phyloP scores from a whole-genome alignment of 192 early-diverging fungal genomes.

The Entomortierella lignicola region DNA sequence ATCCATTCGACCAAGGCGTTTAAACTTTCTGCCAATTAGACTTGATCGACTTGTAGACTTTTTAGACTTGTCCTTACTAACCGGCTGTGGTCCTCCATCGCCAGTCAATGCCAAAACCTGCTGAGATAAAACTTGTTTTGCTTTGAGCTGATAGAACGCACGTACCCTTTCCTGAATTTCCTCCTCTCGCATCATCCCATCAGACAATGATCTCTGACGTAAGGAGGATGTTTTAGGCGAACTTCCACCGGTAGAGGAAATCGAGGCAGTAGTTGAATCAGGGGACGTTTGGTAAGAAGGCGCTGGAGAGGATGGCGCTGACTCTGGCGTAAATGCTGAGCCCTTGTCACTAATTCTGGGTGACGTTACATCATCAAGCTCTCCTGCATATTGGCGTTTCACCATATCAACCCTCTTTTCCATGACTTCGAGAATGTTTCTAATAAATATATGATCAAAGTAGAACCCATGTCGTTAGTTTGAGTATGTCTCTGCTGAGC shows the following conservation, averaged over 20 bases:
- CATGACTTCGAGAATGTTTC: slow-evolving; percentile 55
- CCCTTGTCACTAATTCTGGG: slow-evolving; percentile 26
- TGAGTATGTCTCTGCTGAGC: neutral
- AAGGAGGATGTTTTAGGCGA: slow-evolving; percentile 7
- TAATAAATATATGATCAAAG: neutral
- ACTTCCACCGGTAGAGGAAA: slow-evolving; percentile 1
- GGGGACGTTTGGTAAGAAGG: neutral
- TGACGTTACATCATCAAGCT: slow-evolving; percentile 25
- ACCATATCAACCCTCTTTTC: slow-evolving; percentile 50
- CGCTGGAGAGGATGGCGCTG: slow-evolving; percentile 28
- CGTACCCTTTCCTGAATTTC: slow-evolving; percentile 23
- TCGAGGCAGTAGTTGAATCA: neutral
- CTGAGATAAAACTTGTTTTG: slow-evolving; percentile 33
- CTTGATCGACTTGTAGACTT: slow-evolving; percentile 42
- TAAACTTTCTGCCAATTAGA: slow-evolving; percentile 37
- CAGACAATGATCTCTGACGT: slow-evolving; percentile 21
- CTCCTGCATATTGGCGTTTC: slow-evolving; percentile 47
- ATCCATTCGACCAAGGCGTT: slow-evolving; percentile 32
- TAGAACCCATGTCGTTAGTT: neutral
- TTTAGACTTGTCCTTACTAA: slow-evolving; percentile 29
- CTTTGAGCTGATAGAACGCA: slow-evolving; percentile 46
- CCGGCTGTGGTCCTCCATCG: slow-evolving; percentile 7
- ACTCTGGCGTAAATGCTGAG: slow-evolving; percentile 12
- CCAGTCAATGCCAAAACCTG: slow-evolving; percentile 23
- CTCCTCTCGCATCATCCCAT: slow-evolving; percentile 25